Base-by-base conservation (phyloP, 495 filamentous ascomycete species). In the Chaetomium fimeti region DNA sequence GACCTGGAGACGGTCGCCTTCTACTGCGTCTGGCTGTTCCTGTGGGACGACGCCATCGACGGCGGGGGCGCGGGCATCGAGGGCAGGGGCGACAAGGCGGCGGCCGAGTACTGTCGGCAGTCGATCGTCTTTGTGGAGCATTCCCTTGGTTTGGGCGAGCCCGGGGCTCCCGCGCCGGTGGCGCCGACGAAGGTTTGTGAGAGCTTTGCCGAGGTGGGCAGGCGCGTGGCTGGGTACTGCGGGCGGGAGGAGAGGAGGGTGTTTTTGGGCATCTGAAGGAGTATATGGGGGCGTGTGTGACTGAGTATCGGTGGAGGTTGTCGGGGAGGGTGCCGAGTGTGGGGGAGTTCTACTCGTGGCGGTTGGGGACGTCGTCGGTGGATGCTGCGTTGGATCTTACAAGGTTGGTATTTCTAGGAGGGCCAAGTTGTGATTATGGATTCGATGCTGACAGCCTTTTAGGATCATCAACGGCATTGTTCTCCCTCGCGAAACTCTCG, bases 11-110 rank as follows among this genome's bases (percentile, higher is more conserved):
- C 61, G 1, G 63, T 18, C 4, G 63, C 63, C 5, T 53, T 63
- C 2, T 69, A 63, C 61, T 56, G 22, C 9, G 47, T 69, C 3
- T 69, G 67, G 67, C 29, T 61, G 12, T 58, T 69, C 29, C 16
- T 69, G 25, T 69, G 67, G 67, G 67, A 69, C 38, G 67, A 69
- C 15, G 63, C 57, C 38, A 66, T 69, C 15, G 67, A 69, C 18
- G 59, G 62, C 7, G 28, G 20, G 5, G 53, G 1, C 27, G 57
- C n/a, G n/a, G n/a, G n/a, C n/a, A n/a, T 4, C 18, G 42, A 29
- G 5, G 58, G n/a, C n/a, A n/a, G 15, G 1, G 40, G 9, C 38
- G 57, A 6, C 0, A 0, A 47, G 20, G 22, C 32, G 3, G 66
- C 61, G 0, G 57, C 58, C n/a, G 58, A 57, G 53, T 65, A 65